Evolutionary conservation across 805 yeast species (phyloP).

Genomic region (Kazachstania taianensis): DNA sequence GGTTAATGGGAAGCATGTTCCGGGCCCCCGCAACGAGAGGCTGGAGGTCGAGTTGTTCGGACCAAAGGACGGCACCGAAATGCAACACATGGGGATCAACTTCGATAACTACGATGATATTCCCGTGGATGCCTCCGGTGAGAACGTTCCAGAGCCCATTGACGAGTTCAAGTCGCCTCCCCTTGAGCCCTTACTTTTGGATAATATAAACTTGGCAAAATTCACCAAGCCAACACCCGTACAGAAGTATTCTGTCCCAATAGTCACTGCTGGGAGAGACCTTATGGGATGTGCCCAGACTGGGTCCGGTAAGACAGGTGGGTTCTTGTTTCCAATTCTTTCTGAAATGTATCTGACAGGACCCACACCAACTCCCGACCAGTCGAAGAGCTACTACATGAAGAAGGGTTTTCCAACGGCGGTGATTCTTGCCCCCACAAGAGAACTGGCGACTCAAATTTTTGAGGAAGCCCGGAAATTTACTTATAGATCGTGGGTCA

Average conservation of each 20-base stretch:
- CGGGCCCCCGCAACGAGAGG: constrained; percentile 58
- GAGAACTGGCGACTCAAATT: constrained; percentile 95
- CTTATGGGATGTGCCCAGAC: constrained; percentile 96
- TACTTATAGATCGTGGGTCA: constrained; percentile 96
- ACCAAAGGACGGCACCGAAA: constrained; percentile 42
- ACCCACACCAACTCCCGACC: constrained; percentile 47
- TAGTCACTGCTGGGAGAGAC: constrained; percentile 78
- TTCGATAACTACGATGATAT: constrained; percentile 96
- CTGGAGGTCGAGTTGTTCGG: constrained; percentile 79
- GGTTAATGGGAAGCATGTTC: constrained; percentile 78
- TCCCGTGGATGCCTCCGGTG: constrained; percentile 95
- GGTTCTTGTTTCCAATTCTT: constrained; percentile 92
- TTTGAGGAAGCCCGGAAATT: constrained; percentile 91
- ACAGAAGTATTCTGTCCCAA: constrained; percentile 85
- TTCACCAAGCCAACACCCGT: constrained; percentile 93
- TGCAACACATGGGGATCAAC: constrained; percentile 88
- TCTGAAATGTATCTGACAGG: constrained; percentile 81
- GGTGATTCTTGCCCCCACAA: constrained; percentile 90
- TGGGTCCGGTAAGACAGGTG: constrained; percentile 99
- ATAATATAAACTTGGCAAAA: constrained; percentile 76
- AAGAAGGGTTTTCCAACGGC: constrained; percentile 88
- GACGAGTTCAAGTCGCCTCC: constrained; percentile 81
- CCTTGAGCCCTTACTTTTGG: constrained; percentile 71
- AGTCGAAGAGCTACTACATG: constrained; percentile 33
- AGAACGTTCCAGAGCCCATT: constrained; percentile 86